A percentile compares a stretch with the other conserved stretches of the same genome.
These are phyloP conservation scores for Chaetomium globosum DNA, from an alignment of 2,329 filamentous ascomycete species.

Conservation along the genomic window DNA sequence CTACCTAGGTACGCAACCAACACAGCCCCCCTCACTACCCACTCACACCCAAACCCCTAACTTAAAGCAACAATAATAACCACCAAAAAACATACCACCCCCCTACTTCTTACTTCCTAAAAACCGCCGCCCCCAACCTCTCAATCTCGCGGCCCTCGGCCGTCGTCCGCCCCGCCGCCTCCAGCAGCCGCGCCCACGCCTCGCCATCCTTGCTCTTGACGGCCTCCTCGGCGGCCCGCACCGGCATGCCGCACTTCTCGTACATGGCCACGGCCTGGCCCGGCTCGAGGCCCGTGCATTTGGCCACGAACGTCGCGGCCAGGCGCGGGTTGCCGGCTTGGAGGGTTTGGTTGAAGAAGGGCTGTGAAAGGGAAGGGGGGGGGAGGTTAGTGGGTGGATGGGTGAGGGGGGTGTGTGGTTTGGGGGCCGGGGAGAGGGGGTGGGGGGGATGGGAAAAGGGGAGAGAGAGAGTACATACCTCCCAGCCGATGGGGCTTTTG, in stretches of 20 bases:
- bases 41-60: not conserved
- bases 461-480: slow-evolving; percentile 55
- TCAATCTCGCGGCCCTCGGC: slow-evolving; percentile 77
- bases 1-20: not conserved
- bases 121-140: slow-evolving; percentile 65
- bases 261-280: slow-evolving; percentile 85
- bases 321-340: slow-evolving; percentile 87
- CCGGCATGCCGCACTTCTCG: slow-evolving; percentile 88
- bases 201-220: slow-evolving; percentile 77
- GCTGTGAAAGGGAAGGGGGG: slow-evolving; percentile 50
- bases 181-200: slow-evolving; percentile 71
- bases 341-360: slow-evolving; percentile 88
- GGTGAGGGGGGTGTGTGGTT: not conserved
- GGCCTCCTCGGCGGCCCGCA: slow-evolving; percentile 90
- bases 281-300: slow-evolving; percentile 72
- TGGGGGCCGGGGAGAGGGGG: not conserved
- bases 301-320: slow-evolving; percentile 81
- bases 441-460: not conserved
- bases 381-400: not conserved
- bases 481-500: slow-evolving; percentile 95
- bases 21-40: not conserved
- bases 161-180: slow-evolving; percentile 70
- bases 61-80: too few species aligned
- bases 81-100: not conserved
- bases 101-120: slow-evolving; percentile 52